A percentile compares a stretch with the other conserved stretches of the same genome.
These are phyloP conservation scores for Centella asiatica DNA, from an alignment of 129 eudicot genomes.

Conservation along the genomic window DNA sequence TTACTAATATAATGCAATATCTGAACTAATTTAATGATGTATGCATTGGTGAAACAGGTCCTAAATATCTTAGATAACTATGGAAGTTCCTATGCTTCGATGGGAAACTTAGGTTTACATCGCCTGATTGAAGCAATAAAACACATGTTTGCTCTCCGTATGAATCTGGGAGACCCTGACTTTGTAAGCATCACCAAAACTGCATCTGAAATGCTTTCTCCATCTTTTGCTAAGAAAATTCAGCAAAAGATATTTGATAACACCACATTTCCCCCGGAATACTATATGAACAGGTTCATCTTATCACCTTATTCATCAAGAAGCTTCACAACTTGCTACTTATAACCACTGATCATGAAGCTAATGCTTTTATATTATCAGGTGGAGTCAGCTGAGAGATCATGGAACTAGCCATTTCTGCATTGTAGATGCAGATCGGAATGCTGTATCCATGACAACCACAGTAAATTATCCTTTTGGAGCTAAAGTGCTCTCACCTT, in stretches of 20 bases:
- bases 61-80: slow-evolving; percentile 65
- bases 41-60: slow-evolving; percentile 37
- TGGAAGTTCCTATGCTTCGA: slow-evolving; percentile 38
- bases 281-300: slow-evolving; percentile 63
- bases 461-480: slow-evolving; percentile 77
- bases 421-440: slow-evolving; percentile 80
- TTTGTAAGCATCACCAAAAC: slow-evolving; percentile 51
- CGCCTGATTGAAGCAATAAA: slow-evolving; percentile 81
- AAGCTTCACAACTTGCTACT: neutral
- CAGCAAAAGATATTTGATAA: slow-evolving; percentile 62
- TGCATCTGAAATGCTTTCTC: slow-evolving; percentile 69
- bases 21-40: neutral
- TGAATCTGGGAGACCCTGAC: slow-evolving; percentile 85
- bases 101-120: slow-evolving; percentile 74
- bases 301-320: neutral
- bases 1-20: too few species aligned
- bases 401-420: slow-evolving; percentile 94
- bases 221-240: slow-evolving; percentile 50
- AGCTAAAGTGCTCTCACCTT: slow-evolving; percentile 70
- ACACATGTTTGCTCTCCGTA: slow-evolving; percentile 86
- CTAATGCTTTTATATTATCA: slow-evolving; percentile 8
- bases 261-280: slow-evolving; percentile 88
- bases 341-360: neutral
- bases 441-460: slow-evolving; percentile 82
- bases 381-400: slow-evolving; percentile 88